Conservation (phyloP, 768 basidiomycete species). For the Leccinum olivaceopallidum region DNA sequence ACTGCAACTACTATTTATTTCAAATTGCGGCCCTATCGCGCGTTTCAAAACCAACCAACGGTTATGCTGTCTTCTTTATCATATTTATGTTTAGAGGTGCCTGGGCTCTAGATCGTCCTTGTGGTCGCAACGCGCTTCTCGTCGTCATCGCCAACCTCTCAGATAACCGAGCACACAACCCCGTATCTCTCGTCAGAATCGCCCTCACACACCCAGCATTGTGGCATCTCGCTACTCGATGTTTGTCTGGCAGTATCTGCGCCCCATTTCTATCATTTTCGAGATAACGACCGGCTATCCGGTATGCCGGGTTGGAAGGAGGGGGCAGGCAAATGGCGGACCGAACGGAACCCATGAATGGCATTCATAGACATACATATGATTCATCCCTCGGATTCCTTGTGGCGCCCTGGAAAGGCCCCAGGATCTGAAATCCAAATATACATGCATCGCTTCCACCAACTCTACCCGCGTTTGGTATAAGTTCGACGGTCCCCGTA, state of each 20-base stretch:
- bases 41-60: neutral
- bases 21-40: neutral
- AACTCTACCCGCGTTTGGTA: neutral
- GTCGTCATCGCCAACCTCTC: neutral
- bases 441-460: neutral
- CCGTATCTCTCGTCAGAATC: neutral
- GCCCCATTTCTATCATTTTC: neutral
- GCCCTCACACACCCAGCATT: neutral
- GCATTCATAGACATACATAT: neutral
- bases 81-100: neutral
- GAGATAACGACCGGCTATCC: conserved; percentile 1
- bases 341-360: neutral
- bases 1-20: neutral
- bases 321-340: neutral
- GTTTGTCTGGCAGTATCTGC: neutral
- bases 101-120: neutral
- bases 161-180: neutral
- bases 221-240: neutral
- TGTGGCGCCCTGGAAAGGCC: neutral
- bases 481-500: neutral
- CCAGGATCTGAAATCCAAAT: neutral
- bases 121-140: neutral
- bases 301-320: neutral
- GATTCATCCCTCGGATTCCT: neutral
- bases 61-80: neutral